A percentile compares a stretch with the other conserved stretches of the same genome.
phyloP scores from a whole-genome alignment of 2,329 filamentous ascomycete genomes.

The Stagonosporopsis chrysanthemi region DNA sequence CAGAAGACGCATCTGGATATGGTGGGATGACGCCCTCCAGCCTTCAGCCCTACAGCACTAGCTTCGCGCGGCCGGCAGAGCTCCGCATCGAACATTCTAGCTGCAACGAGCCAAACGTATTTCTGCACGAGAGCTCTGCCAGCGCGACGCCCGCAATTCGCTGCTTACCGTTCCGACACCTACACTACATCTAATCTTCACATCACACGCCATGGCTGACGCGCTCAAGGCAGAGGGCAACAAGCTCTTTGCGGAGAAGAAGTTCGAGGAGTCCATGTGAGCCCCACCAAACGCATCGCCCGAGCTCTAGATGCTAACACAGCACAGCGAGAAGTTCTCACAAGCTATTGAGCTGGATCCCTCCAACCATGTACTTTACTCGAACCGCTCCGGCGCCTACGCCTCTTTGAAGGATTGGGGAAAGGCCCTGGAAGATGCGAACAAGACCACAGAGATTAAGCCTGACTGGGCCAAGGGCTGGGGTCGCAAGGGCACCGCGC shows the following conservation, averaged over 20 bases:
- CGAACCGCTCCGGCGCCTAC: conserved; percentile 88
- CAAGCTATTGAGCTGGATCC: conserved; percentile 90
- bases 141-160: conserved; percentile 21
- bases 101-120: conserved; percentile 40
- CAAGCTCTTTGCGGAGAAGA: conserved; percentile 97
- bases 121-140: conserved; percentile 41
- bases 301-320: conserved; percentile 25
- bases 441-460: conserved; percentile 93
- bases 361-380: conserved; percentile 95
- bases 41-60: conserved; percentile 34
- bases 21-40: conserved; percentile 37
- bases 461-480: conserved; percentile 98
- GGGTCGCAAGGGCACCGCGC: conserved; percentile 89
- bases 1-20: conserved; percentile 7
- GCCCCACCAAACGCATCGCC: conserved; percentile 46
- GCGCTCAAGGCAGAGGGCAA: conserved; percentile 97
- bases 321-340: conserved; percentile 83
- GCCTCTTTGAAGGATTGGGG: conserved; percentile 90
- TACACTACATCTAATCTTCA: conserved; percentile 10
- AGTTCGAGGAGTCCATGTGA: conserved; percentile 95
- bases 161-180: conserved; percentile 7
- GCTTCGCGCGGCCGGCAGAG: conserved; percentile 26
- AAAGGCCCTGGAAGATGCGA: conserved; percentile 84
- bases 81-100: conserved; percentile 48
- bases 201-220: conserved; percentile 64